Evolutionary conservation across 2,329 filamentous ascomycete genomes (phyloP).

Genomic region (Myotisia sp.): DNA sequence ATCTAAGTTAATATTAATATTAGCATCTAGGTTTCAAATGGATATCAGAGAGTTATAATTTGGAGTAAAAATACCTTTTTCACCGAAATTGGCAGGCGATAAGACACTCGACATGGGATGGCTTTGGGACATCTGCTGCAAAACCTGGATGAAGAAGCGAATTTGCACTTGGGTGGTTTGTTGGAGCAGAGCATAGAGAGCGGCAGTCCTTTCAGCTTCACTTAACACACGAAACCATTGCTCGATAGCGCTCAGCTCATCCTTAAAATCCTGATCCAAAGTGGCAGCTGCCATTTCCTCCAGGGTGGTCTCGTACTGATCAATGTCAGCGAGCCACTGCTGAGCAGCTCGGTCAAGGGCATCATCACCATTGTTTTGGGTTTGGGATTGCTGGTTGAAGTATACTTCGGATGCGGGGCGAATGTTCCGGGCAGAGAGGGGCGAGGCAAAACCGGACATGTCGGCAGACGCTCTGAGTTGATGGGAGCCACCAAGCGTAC

Average conservation of each 20-base stretch:
- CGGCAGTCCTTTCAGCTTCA: slow-evolving; percentile 89
- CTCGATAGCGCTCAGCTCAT: slow-evolving; percentile 95
- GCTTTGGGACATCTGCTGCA: slow-evolving; percentile 97
- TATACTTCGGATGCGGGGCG: slow-evolving; percentile 87
- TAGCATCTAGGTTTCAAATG: slow-evolving; percentile 9
- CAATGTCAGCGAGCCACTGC: slow-evolving; percentile 98
- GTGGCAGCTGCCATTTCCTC: slow-evolving; percentile 98
- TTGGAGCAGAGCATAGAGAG: slow-evolving; percentile 85
- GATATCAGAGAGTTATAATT: slow-evolving; percentile 1
- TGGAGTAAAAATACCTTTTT: slow-evolving; percentile 57
- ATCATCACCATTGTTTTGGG: slow-evolving; percentile 60
- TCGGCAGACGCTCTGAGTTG: slow-evolving; percentile 91
- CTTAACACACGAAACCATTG: slow-evolving; percentile 98
- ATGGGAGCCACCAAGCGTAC: slow-evolving; percentile 62
- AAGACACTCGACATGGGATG: slow-evolving; percentile 93
- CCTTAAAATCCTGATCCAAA: slow-evolving; percentile 98
- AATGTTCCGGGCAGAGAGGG: slow-evolving; percentile 59
- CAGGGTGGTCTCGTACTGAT: slow-evolving; percentile 95
- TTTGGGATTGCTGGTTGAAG: slow-evolving; percentile 62
- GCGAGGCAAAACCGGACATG: slow-evolving; percentile 70
- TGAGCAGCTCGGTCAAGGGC: slow-evolving; percentile 85
- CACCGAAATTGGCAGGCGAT: slow-evolving; percentile 81
- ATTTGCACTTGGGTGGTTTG: slow-evolving; percentile 99
- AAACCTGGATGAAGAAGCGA: slow-evolving; percentile 94
- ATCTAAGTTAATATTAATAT: slow-evolving; percentile 42